Evolutionary conservation across 306 rosid species (phyloP).

Genomic region (Ziziphus jujuba): DNA sequence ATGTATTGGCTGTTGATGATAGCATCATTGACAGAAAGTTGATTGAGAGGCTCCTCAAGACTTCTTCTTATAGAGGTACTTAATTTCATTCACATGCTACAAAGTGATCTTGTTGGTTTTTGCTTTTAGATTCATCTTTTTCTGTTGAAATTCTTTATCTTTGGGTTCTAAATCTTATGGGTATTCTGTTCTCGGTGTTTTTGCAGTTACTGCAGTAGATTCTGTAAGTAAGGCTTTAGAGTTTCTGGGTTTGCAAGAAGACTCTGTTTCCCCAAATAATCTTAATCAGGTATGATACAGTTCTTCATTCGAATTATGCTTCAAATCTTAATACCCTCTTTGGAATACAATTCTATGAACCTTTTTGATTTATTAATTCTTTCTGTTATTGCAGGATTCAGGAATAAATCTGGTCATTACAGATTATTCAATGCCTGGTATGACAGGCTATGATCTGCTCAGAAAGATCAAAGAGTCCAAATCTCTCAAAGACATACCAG

Average conservation of each 20-base stretch:
- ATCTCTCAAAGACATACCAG: slow-evolving; percentile 81
- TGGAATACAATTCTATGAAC: no score
- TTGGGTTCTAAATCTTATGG: slow-evolving; percentile 15
- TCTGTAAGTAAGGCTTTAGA: slow-evolving; percentile 78
- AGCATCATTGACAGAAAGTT: slow-evolving; percentile 70
- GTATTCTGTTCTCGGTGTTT: neutral
- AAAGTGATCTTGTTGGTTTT: neutral
- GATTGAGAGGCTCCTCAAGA: slow-evolving; percentile 83
- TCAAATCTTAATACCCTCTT: no score
- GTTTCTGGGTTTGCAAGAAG: slow-evolving; percentile 57
- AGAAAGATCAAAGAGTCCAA: slow-evolving; percentile 82
- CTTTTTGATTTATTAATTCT: no score
- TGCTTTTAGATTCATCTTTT: neutral
- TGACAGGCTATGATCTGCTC: slow-evolving; percentile 86
- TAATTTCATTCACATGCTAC: neutral
- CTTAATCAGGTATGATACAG: slow-evolving; percentile 25
- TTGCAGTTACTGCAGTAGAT: slow-evolving; percentile 80
- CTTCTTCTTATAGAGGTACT: slow-evolving; percentile 79
- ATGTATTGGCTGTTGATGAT: slow-evolving; percentile 89
- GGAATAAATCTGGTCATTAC: slow-evolving; percentile 80
- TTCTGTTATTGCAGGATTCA: slow-evolving; percentile 37
- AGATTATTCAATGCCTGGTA: slow-evolving; percentile 94
- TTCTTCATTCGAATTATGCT: no score
- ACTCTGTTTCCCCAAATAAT: slow-evolving; percentile 32
- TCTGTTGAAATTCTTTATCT: neutral